These are phyloP conservation scores for Aspergillus ibericus DNA, from an alignment of 2,329 filamentous ascomycete genomes.

Conservation along the genomic window DNA sequence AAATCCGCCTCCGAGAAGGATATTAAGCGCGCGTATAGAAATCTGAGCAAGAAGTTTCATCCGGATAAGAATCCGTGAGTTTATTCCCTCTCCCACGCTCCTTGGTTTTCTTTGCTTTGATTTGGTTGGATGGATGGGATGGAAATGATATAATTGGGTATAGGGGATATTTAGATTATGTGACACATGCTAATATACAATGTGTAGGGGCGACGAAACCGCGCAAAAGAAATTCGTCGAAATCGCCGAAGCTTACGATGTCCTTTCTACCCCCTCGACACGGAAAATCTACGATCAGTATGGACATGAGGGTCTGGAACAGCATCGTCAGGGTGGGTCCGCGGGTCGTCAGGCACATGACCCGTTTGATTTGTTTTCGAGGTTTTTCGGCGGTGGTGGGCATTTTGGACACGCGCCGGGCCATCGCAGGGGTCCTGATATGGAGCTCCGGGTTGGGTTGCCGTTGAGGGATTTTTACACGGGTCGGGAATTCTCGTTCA, in stretches of 20 bases:
- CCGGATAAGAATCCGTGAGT: slow-evolving; percentile 96
- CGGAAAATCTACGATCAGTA: slow-evolving; percentile 92
- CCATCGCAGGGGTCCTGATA: slow-evolving; percentile 79
- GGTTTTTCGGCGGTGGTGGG: slow-evolving; percentile 91
- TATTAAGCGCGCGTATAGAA: slow-evolving; percentile 90
- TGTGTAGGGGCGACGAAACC: slow-evolving; percentile 66
- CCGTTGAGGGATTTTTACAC: slow-evolving; percentile 91
- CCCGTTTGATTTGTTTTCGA: slow-evolving; percentile 92
- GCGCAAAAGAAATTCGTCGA: slow-evolving; percentile 91
- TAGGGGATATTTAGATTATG: neutral
- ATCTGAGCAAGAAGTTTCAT: slow-evolving; percentile 91
- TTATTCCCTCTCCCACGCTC: neutral
- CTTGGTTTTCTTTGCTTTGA: neutral
- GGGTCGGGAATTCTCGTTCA: slow-evolving; percentile 81
- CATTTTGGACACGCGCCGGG: slow-evolving; percentile 73
- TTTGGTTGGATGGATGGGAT: neutral
- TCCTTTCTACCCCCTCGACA: slow-evolving; percentile 74
- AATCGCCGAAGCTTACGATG: slow-evolving; percentile 93
- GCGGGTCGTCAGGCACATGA: slow-evolving; percentile 65
- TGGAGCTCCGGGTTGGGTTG: slow-evolving; percentile 80
- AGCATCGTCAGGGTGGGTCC: slow-evolving; percentile 71
- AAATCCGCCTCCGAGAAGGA: slow-evolving; percentile 79
- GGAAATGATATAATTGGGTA: too few species aligned
- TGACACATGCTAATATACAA: neutral
- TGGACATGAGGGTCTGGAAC: slow-evolving; percentile 85